These are phyloP conservation scores for Ramularia endophylla DNA, from an alignment of 2,329 filamentous ascomycete genomes.

Conservation along the genomic window DNA sequence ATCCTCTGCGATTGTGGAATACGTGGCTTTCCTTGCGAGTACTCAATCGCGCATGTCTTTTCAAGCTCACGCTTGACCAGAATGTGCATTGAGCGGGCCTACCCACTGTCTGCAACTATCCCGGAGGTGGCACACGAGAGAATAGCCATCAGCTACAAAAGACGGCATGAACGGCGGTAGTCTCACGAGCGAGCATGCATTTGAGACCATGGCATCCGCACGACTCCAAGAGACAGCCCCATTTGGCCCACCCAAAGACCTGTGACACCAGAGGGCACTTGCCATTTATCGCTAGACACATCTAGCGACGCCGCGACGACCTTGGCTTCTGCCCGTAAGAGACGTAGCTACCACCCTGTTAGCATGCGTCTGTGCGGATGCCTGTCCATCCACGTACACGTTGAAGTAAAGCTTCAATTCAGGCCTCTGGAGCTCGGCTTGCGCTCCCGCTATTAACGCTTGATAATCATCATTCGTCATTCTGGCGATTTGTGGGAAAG, in stretches of 20 bases:
- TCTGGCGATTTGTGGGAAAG: constrained; percentile 9
- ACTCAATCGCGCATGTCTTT: too few relatives aligned
- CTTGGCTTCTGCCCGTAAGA: background rate
- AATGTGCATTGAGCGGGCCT: too few relatives aligned
- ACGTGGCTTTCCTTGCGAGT: too few relatives aligned
- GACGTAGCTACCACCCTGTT: constrained; percentile 3
- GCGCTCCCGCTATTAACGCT: constrained; percentile 14
- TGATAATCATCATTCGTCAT: constrained; percentile 13
- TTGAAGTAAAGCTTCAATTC: constrained; percentile 18
- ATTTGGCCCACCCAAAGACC: background rate
- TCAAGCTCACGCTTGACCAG: too few relatives aligned
- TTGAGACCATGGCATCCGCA: background rate
- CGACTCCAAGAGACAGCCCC: background rate
- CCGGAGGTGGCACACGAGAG: too few relatives aligned
- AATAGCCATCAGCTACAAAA: too few relatives aligned
- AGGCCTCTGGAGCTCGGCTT: constrained; percentile 10
- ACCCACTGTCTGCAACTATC: too few relatives aligned
- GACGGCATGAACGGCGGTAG: too few relatives aligned
- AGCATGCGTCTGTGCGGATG: background rate
- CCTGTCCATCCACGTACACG: constrained; percentile 9
- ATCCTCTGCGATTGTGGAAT: too few relatives aligned
- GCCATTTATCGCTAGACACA: too few relatives aligned
- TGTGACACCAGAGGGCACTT: too few relatives aligned
- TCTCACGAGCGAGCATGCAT: background rate
- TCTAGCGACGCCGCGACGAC: too few relatives aligned